These are phyloP conservation scores for Tolypocladium amazonense DNA, from an alignment of 2,329 filamentous ascomycete species.

Conservation along the genomic window DNA sequence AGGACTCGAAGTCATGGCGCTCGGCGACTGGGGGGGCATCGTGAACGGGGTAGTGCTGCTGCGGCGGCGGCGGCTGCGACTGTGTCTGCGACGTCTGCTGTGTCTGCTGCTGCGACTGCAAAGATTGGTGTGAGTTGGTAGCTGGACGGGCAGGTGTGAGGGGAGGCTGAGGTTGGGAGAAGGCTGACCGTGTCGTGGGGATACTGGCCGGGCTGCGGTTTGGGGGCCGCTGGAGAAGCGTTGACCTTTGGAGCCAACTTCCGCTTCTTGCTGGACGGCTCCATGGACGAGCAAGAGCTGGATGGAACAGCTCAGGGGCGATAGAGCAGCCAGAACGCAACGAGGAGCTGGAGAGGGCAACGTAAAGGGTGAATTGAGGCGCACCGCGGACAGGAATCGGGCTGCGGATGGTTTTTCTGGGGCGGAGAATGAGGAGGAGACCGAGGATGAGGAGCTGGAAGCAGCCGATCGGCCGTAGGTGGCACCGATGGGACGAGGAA, in stretches of 20 bases:
- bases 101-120: constrained; percentile 1
- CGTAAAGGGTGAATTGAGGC: background rate
- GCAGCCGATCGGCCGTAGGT: background rate
- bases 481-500: background rate
- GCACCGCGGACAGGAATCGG: background rate
- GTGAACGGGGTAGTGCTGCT: constrained; percentile 25
- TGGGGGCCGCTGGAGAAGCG: constrained; percentile 17
- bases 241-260: constrained; percentile 32
- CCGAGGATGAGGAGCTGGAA: background rate
- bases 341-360: background rate
- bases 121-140: background rate
- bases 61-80: constrained; percentile 6
- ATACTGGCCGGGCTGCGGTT: constrained; percentile 20
- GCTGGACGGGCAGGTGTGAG: background rate
- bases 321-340: background rate
- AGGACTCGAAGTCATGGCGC: constrained; percentile 54
- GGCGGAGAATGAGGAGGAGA: background rate
- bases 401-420: background rate
- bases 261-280: constrained; percentile 31
- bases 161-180: constrained; percentile 5
- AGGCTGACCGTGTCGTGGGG: constrained; percentile 24
- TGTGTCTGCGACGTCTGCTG: background rate
- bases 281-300: constrained; percentile 20
- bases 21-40: constrained; percentile 31
- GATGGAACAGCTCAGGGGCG: constrained; percentile 6